Percentiles rank a stretch among this genome's conserved stretches.
Conservation (phyloP, 371 early-diverging fungal species). For the Mucor mucedo region DNA sequence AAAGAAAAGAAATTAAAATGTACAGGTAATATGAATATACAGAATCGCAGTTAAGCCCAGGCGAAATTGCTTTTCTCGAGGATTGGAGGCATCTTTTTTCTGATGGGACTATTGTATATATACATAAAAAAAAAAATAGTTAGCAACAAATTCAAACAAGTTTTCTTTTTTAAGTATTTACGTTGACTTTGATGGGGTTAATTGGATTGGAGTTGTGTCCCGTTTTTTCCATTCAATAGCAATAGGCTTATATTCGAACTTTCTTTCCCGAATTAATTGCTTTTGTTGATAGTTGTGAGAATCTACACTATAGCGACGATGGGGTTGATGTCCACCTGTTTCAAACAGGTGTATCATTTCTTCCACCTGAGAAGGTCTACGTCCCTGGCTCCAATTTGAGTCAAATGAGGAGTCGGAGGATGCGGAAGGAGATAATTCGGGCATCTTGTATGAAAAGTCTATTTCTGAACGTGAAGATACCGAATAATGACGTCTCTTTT, state of each 20-base stretch:
- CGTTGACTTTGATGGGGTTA: conserved; percentile 21
- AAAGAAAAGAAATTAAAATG: neutral
- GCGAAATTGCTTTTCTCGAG: conserved; percentile 7
- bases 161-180: neutral
- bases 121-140: neutral
- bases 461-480: neutral
- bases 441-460: neutral
- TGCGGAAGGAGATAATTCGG: conserved; percentile 6
- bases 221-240: conserved; percentile 31
- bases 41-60: neutral
- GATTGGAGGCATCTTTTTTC: conserved; percentile 9
- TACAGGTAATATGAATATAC: neutral
- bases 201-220: neutral
- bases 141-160: neutral
- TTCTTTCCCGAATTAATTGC: conserved; percentile 13
- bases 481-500: neutral
- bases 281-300: conserved; percentile 3
- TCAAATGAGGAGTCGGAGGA: conserved; percentile 10
- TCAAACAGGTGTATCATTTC: conserved; percentile 25
- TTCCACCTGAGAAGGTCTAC: conserved; percentile 14
- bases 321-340: conserved; percentile 9
- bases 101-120: conserved; percentile 8
- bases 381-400: conserved; percentile 4
- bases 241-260: conserved; percentile 28
- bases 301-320: conserved; percentile 12